Evolutionary conservation across 441 rosid genomes (phyloP).

Genomic region (Breynia disticha): DNA sequence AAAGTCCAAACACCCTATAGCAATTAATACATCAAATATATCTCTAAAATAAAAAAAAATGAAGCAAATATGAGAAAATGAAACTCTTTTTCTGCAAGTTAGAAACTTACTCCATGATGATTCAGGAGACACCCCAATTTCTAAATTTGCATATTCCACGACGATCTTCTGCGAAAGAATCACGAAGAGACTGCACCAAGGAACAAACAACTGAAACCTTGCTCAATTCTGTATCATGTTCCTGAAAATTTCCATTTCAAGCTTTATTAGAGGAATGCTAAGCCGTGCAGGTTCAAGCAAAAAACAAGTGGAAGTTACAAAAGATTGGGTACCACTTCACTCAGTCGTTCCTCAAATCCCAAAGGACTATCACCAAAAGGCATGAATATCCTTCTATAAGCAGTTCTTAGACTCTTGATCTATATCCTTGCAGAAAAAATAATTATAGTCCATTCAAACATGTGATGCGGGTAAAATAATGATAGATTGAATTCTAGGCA

Average conservation of each 20-base stretch:
- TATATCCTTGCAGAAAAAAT: slow-evolving; percentile 26
- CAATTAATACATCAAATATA: too few relatives aligned
- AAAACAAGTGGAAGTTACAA: background rate
- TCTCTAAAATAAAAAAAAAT: background rate
- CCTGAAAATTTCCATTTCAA: slow-evolving; percentile 33
- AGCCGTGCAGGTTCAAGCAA: background rate
- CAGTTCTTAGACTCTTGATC: slow-evolving; percentile 65
- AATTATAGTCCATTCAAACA: slow-evolving; percentile 7
- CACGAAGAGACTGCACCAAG: slow-evolving; percentile 69
- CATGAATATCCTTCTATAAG: slow-evolving; percentile 85
- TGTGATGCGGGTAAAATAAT: slow-evolving; percentile 1
- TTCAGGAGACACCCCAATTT: slow-evolving; percentile 50
- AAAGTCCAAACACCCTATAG: too few relatives aligned
- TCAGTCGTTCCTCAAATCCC: slow-evolving; percentile 67
- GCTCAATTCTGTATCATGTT: slow-evolving; percentile 40
- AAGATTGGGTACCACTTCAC: slow-evolving; percentile 45
- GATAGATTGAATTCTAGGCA: background rate
- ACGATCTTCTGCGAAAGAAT: slow-evolving; percentile 60
- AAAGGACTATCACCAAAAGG: slow-evolving; percentile 28
- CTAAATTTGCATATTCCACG: slow-evolving; percentile 88
- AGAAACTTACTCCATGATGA: slow-evolving; percentile 17
- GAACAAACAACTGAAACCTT: slow-evolving; percentile 39
- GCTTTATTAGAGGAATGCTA: slow-evolving; percentile 4
- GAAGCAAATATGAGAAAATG: background rate
- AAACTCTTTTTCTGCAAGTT: slow-evolving; percentile 1